These are phyloP conservation scores for Metschnikowia lunata DNA, from an alignment of 805 yeast genomes.

Conservation along the genomic window DNA sequence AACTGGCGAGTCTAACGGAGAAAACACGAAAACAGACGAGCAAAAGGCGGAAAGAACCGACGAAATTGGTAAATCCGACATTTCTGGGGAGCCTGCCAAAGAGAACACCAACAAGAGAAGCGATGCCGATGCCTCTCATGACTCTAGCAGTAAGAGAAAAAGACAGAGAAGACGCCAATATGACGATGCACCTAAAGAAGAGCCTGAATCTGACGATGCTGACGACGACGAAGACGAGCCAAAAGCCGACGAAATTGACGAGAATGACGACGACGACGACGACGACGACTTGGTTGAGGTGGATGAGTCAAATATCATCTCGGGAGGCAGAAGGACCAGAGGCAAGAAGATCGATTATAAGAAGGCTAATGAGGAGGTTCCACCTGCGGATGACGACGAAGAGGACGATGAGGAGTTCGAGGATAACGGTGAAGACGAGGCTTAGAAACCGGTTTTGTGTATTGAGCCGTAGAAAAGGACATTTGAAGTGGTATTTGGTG, in stretches of 20 bases:
- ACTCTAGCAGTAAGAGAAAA: slow-evolving; percentile 37
- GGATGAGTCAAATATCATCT: slow-evolving; percentile 76
- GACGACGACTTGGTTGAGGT: slow-evolving; percentile 80
- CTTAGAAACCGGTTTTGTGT: too few species aligned
- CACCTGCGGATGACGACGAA: slow-evolving; percentile 46
- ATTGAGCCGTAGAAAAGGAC: too few species aligned
- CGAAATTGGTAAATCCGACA: not conserved
- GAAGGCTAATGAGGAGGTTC: slow-evolving; percentile 72
- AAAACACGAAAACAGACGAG: slow-evolving; percentile 12
- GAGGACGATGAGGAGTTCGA: slow-evolving; percentile 52
- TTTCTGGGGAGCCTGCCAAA: not conserved
- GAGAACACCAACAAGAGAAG: slow-evolving; percentile 4
- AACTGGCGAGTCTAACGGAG: not conserved
- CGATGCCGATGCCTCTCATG: slow-evolving; percentile 5
- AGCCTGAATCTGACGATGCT: slow-evolving; percentile 35
- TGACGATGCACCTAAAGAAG: slow-evolving; percentile 53
- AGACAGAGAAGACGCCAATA: slow-evolving; percentile 53
- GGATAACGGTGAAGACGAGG: slow-evolving; percentile 26
- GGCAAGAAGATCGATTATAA: slow-evolving; percentile 83
- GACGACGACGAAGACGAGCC: slow-evolving; percentile 41
- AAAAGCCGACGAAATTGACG: slow-evolving; percentile 45
- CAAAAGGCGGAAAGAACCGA: slow-evolving; percentile 5
- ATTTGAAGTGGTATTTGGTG: too few species aligned
- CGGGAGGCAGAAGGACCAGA: slow-evolving; percentile 84
- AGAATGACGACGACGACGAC: slow-evolving; percentile 58